Conservation (phyloP, 257 asterid species). For the Penstemon barbatus region DNA sequence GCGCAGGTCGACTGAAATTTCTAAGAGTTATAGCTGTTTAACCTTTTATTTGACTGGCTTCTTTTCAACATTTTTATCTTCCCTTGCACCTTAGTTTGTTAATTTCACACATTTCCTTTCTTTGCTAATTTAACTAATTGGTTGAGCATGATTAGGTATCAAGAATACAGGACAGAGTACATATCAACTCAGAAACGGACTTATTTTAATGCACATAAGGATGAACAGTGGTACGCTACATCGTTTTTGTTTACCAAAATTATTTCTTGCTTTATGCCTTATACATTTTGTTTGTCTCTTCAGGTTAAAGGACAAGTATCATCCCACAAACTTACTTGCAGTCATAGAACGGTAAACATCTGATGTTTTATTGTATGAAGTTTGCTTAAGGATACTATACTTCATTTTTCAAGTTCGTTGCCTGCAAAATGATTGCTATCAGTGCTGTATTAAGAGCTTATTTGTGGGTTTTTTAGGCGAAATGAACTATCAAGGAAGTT, state of each 20-base stretch:
- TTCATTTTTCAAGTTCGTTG: neutral
- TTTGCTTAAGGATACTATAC: neutral
- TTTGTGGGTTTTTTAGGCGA: conserved; percentile 57
- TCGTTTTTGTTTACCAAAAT: conserved; percentile 15
- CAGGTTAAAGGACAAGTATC: conserved; percentile 98
- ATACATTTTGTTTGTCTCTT: conserved; percentile 29
- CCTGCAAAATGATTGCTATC: neutral
- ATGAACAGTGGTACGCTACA: conserved; percentile 80
- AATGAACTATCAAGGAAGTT: conserved; percentile 72
- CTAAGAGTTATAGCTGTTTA: too few species aligned
- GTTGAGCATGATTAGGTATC: conserved; percentile 57
- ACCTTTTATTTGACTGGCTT: too few species aligned
- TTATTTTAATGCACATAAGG: conserved; percentile 81
- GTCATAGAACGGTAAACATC: conserved; percentile 77
- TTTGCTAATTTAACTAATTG: conserved; percentile 25
- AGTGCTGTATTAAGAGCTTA: neutral
- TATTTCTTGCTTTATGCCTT: conserved; percentile 21
- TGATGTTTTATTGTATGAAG: conserved; percentile 16
- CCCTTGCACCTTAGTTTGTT: neutral
- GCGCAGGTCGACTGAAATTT: too few species aligned
- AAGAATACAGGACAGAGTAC: conserved; percentile 88
- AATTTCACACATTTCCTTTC: conserved; percentile 18
- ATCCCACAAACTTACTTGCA: conserved; percentile 80
- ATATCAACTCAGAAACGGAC: conserved; percentile 81
- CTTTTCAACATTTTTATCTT: too few species aligned